Conservation (phyloP, 2,329 filamentous ascomycete genomes). For the Colletotrichum sojae region DNA sequence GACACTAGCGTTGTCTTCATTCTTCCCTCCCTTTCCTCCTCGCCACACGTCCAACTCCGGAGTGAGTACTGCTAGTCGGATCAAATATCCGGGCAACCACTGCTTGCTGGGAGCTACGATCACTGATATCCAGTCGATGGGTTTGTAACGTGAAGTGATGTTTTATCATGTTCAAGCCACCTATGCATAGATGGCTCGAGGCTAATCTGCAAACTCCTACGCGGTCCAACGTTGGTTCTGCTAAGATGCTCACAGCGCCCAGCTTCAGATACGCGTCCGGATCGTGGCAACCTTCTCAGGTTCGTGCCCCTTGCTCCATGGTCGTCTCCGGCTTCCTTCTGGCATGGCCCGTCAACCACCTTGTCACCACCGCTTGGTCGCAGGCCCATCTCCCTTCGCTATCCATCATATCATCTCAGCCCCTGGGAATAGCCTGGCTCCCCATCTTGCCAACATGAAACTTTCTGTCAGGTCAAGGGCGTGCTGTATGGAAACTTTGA, state of each 20-base stretch:
- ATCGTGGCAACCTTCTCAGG: conserved; percentile 16
- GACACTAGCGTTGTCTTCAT: conserved; percentile 28
- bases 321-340: conserved; percentile 1
- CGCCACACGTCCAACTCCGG: conserved; percentile 20
- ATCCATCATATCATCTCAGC: neutral
- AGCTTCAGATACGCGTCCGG: conserved; percentile 36
- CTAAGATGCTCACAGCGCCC: conserved; percentile 14
- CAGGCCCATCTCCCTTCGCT: conserved; percentile 6
- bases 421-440: conserved; percentile 4
- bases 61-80: neutral
- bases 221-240: conserved; percentile 25
- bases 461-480: conserved; percentile 14
- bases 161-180: conserved; percentile 40
- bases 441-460: conserved; percentile 11
- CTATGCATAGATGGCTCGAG: conserved; percentile 35
- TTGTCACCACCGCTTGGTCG: conserved; percentile 5
- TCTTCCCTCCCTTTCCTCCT: conserved; percentile 28
- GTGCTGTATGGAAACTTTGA: conserved; percentile 14
- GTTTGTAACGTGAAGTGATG: conserved; percentile 16
- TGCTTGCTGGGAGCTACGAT: neutral
- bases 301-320: conserved; percentile 7
- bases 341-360: conserved; percentile 6
- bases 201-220: conserved; percentile 30
- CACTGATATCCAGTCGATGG: neutral
- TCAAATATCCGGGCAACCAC: neutral